Conservation (phyloP, 176 grass and related monocot genomes). For the Bothriochloa decipiens region DNA sequence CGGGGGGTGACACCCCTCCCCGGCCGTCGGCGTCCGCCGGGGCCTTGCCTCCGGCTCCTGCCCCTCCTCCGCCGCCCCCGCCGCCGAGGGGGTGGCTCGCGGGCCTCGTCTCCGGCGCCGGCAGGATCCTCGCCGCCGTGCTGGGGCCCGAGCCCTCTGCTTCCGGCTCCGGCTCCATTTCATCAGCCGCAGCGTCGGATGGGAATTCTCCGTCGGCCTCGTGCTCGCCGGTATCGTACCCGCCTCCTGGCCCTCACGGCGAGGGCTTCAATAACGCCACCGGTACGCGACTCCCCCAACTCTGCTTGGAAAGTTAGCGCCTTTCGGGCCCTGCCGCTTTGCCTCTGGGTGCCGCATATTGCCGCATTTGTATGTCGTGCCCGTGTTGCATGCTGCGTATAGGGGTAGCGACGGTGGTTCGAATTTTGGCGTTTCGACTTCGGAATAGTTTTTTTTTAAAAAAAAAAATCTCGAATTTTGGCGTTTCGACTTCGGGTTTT, state of each 20-base stretch:
- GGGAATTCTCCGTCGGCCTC: slow-evolving; percentile 36
- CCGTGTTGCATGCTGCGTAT: background rate
- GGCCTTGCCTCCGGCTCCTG: background rate
- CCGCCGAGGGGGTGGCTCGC: slow-evolving; percentile 56
- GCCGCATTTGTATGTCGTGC: background rate
- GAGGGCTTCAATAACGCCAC: background rate
- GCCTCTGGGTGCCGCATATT: background rate
- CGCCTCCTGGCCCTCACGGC: background rate
- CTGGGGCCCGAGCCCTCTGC: slow-evolving; percentile 50
- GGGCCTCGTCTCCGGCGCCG: slow-evolving; percentile 67
- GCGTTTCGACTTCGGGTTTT: background rate
- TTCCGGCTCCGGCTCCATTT: slow-evolving; percentile 44
- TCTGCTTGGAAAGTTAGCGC: background rate
- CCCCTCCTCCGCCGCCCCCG: background rate
- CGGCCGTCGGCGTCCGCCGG: slow-evolving; percentile 21
- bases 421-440: background rate
- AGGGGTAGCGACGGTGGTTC: background rate
- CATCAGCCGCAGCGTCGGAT: slow-evolving; percentile 26
- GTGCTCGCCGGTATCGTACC: slow-evolving; percentile 36
- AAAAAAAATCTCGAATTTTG: background rate
- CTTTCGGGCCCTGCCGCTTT: background rate
- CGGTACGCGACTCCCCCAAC: slow-evolving; percentile 28
- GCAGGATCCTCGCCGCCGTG: slow-evolving; percentile 64
- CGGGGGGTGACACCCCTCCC: slow-evolving; percentile 23
- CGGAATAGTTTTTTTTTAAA: background rate